phyloP scores from a whole-genome alignment of 192 early-diverging fungal species.

The Coemansia brasiliensis region DNA sequence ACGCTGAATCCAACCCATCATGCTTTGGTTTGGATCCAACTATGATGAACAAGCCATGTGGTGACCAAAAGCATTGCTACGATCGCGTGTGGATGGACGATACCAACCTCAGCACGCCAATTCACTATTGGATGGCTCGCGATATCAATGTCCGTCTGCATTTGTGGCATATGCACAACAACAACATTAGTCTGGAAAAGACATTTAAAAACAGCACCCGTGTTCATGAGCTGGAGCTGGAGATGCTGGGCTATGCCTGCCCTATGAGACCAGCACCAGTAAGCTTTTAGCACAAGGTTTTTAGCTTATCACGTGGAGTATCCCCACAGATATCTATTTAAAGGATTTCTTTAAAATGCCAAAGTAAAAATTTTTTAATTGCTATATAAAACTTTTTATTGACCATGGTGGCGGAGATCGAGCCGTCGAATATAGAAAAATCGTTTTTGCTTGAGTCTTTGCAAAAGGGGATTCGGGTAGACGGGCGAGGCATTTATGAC shows the following conservation, averaged over 20 bases:
- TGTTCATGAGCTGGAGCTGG: slow-evolving; percentile 34
- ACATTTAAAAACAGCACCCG: slow-evolving; percentile 38
- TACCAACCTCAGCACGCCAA: slow-evolving; percentile 31
- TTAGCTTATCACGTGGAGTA: slow-evolving; percentile 3
- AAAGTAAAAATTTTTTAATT: neutral
- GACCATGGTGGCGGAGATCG: slow-evolving; percentile 44
- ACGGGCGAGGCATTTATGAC: slow-evolving; percentile 77
- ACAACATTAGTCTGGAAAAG: slow-evolving; percentile 7
- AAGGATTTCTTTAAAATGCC: neutral
- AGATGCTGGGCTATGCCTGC: slow-evolving; percentile 50
- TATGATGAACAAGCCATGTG: slow-evolving; percentile 30
- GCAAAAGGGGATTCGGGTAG: slow-evolving; percentile 67
- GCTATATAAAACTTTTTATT: neutral
- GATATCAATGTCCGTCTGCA: slow-evolving; percentile 43
- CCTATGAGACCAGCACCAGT: slow-evolving; percentile 40
- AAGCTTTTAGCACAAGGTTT: no score
- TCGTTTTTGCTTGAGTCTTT: slow-evolving; percentile 75
- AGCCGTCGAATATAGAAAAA: slow-evolving; percentile 73
- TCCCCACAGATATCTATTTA: neutral
- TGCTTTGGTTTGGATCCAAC: slow-evolving; percentile 41
- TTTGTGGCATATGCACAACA: slow-evolving; percentile 47
- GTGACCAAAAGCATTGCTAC: slow-evolving; percentile 36
- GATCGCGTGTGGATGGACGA: slow-evolving; percentile 55
- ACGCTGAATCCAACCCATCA: slow-evolving; percentile 30
- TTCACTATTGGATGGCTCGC: slow-evolving; percentile 55